Evolutionary conservation across 2,329 filamentous ascomycete species (phyloP).

Genomic region (Diaporthe vaccinii): DNA sequence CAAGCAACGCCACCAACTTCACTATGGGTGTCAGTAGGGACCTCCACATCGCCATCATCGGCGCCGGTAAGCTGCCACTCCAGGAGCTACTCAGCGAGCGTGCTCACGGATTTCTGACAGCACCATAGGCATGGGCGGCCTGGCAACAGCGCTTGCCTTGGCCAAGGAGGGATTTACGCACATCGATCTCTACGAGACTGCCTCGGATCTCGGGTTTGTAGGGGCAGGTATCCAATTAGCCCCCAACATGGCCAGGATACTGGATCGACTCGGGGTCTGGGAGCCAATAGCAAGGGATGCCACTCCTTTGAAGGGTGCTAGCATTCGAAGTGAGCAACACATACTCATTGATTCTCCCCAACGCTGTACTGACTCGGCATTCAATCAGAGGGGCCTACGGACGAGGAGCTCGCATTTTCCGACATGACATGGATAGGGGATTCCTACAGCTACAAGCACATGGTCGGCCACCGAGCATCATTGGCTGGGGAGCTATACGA

Average conservation of each 20-base stretch:
- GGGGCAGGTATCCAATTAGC: slow-evolving; percentile 89
- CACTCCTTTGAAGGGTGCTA: slow-evolving; percentile 38
- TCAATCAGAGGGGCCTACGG: slow-evolving; percentile 64
- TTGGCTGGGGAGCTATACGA: slow-evolving; percentile 70
- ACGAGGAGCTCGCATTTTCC: slow-evolving; percentile 72
- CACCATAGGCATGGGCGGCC: slow-evolving; percentile 79
- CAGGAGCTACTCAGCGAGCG: neutral
- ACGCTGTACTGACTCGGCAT: neutral
- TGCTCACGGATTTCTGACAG: neutral
- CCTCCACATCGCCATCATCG: slow-evolving; percentile 51
- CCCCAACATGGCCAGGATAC: slow-evolving; percentile 84
- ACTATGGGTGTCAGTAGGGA: slow-evolving; percentile 40
- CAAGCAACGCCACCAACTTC: neutral
- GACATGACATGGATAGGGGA: slow-evolving; percentile 68
- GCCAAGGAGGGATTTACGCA: slow-evolving; percentile 82
- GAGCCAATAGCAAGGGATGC: slow-evolving; percentile 38
- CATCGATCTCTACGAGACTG: slow-evolving; percentile 81
- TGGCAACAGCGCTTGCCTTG: slow-evolving; percentile 78
- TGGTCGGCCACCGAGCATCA: slow-evolving; percentile 74
- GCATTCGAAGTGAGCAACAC: slow-evolving; percentile 38
- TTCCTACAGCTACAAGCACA: slow-evolving; percentile 73
- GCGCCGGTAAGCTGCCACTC: slow-evolving; percentile 46
- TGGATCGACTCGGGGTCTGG: slow-evolving; percentile 60
- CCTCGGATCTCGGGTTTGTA: slow-evolving; percentile 81
- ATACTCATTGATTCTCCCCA: neutral